Conservation (phyloP, 192 early-diverging fungal species). For the Backusella australiensis region DNA sequence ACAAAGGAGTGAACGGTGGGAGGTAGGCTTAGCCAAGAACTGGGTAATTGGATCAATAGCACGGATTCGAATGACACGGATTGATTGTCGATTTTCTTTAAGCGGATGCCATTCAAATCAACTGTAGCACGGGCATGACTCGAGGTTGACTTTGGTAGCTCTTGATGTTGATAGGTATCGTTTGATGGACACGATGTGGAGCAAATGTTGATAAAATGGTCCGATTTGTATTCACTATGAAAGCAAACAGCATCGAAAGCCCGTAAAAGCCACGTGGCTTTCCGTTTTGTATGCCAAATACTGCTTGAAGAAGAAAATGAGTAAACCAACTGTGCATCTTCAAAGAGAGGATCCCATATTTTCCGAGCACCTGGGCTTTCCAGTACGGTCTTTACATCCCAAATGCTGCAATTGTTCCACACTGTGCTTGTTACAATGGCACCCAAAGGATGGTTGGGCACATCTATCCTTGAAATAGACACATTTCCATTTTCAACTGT, state of each 20-base stretch:
- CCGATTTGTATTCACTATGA: constrained; percentile 15
- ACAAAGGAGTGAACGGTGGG: background rate
- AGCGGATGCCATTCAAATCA: constrained; percentile 21
- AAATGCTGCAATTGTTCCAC: constrained; percentile 44
- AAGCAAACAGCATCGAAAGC: constrained; percentile 19
- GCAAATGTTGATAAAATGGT: constrained; percentile 8
- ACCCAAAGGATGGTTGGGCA: constrained; percentile 36
- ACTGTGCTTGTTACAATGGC: constrained; percentile 37
- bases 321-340: background rate
- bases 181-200: constrained; percentile 17
- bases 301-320: background rate
- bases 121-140: constrained; percentile 14
- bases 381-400: constrained; percentile 48
- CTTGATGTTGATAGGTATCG: constrained; percentile 18
- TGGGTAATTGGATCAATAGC: constrained; percentile 26
- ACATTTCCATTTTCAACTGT: constrained; percentile 17
- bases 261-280: constrained; percentile 39
- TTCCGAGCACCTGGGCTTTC: constrained; percentile 39
- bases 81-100: background rate
- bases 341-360: constrained; percentile 28
- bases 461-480: constrained; percentile 31
- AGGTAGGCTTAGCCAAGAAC: background rate
- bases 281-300: constrained; percentile 39
- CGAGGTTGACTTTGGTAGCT: constrained; percentile 17
- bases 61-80: constrained; percentile 35